Base-by-base conservation (phyloP, 352 stramenopile genomes). In the Phytophthora lateralis region DNA sequence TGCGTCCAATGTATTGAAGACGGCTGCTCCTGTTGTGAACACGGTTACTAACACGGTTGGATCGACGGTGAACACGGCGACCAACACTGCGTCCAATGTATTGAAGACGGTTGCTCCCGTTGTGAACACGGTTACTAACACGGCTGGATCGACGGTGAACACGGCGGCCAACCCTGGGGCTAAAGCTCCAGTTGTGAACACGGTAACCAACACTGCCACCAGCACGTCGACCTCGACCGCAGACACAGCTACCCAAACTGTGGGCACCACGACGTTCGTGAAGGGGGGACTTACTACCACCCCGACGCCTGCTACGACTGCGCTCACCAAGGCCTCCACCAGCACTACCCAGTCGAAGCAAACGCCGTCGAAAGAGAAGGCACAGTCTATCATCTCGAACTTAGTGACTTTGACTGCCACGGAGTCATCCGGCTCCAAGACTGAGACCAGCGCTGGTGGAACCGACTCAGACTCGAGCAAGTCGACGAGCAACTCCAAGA, bases 341-440 rank as follows among this genome's bases (percentile, higher is more conserved):
- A 60, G 37, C 15, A 51, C 38, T 17, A 57, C 35, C 2, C 11
- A 18, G 0, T 27, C 46, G 6, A 55, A 57, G 41, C 46, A 55
- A 50, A 55, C 43, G 18, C 66, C 43, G 9, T 47, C 37, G 35
- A 18, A 63, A 8, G 27, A 60, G 15, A 55, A 58, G 32, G 15
- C 37, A n/a, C 49, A 56, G 38, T 34, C 49, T 15, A 58, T 55
- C 32, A 57, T 58, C 10, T 58, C 59, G 26, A 41, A 49, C 38
- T 21, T 75, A 15, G 39, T 59, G 41, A 53, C 41, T 57, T 35
- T 65, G 47, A 55, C 54, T 14, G 62, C 58, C 26, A 66, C 59
- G 12, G 42, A 60, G 12, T 72, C 63, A n/a, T 73, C 63, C 8
- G 50, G 17, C 30, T 71, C 60, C 7, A 61, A 61, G 10, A 47